Evolutionary conservation across 352 stramenopile species (phyloP), one percentile per base, ranked within the genome.

Genomic region (Phytopythium chamaehyphon): DNA sequence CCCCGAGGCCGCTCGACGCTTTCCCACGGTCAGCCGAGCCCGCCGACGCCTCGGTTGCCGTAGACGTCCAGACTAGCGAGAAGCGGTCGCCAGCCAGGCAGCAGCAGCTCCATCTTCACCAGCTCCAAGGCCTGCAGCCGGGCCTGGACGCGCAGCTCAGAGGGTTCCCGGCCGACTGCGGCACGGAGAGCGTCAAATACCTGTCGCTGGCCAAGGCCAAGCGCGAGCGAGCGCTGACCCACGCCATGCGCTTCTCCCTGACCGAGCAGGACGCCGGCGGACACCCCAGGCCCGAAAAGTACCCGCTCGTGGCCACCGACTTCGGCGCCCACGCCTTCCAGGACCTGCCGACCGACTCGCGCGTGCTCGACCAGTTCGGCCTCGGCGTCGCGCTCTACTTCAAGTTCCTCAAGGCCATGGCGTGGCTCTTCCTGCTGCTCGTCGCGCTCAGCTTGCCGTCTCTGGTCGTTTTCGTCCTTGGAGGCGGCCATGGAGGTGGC

Each of bases 391-490:
- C 70, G 7, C 71, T 91, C 28, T 91, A 91, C 63, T 93, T 93
- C 69, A 89, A 88, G 57, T 93, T 87, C 73, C 74, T 93, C 58
- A 93, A 93, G 54, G 83, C 87, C 52, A 85, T 93, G 57, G 61
- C 72, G 16, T 93, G 83, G 80, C 66, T 93, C 8, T 93, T 93
- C 56, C 67, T 93, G 53, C 46, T 93, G 26, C 76, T 93, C 33
- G 62, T 83, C 16, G 50, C 86, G 19, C 62, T 93, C 24, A 90
- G 74, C 53, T 57, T 67, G 35, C 83, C 83, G 15, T 50, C 67
- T 24, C 55, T 93, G 37, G 50, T 71, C 15, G 71, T 90, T 18
- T 93, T 83, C 58, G 76, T 87, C 47, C 58, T 86, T 21, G 75
- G 73, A 18, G 83, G 83, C n/a, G 74, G 66, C 15, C 61, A 65